Conservation (phyloP, 352 stramenopile species). For the Aphanomyces astaci region DNA sequence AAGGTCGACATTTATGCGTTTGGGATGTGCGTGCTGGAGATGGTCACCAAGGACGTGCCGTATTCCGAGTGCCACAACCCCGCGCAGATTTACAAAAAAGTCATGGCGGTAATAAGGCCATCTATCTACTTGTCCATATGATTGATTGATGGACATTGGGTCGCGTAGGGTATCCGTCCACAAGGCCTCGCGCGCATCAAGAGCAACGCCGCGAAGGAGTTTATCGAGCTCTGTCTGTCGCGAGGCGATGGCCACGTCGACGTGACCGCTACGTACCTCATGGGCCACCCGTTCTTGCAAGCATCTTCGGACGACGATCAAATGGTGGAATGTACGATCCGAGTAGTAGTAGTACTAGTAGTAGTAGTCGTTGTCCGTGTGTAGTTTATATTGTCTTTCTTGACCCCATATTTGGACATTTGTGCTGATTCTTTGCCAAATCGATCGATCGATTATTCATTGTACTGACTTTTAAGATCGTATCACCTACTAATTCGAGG, state of each 20-base stretch:
- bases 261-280: conserved; percentile 71
- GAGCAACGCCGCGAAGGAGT: conserved; percentile 62
- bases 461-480: too few species aligned
- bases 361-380: too few species aligned
- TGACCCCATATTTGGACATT: too few species aligned
- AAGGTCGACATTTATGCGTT: conserved; percentile 98
- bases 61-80: conserved; percentile 95
- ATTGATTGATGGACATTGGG: too few species aligned
- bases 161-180: conserved; percentile 55
- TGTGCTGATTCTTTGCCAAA: too few species aligned
- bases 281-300: conserved; percentile 71
- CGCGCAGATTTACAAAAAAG: conserved; percentile 88
- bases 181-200: conserved; percentile 63
- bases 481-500: too few species aligned
- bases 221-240: conserved; percentile 78
- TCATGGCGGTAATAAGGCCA: conserved; percentile 56
- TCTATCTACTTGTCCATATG: too few species aligned
- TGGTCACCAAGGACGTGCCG: conserved; percentile 98
- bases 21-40: conserved; percentile 99
- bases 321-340: conserved; percentile 44
- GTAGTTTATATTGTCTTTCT: too few species aligned
- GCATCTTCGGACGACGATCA: conserved; percentile 67
- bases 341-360: too few species aligned
- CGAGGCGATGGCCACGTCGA: conserved; percentile 71
- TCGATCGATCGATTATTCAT: too few species aligned